Percentiles rank a stretch among this genome's conserved stretches.
Evolutionary conservation across 1,284 basidiomycete species (phyloP).

Genomic region (Ceratobasidium sp.): DNA sequence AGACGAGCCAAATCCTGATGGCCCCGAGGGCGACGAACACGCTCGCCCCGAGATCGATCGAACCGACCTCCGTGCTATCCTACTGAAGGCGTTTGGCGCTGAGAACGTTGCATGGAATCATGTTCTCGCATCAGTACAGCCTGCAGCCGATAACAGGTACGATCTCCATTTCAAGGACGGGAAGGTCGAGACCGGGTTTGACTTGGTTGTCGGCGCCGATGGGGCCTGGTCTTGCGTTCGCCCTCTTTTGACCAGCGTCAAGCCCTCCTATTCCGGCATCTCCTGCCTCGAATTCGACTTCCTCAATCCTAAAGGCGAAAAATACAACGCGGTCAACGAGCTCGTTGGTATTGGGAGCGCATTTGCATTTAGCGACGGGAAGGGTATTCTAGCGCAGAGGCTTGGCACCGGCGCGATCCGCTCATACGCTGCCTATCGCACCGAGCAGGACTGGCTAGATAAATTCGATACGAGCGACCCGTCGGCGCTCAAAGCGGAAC

Average conservation of each 20-base stretch:
- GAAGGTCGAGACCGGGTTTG: conserved; percentile 48
- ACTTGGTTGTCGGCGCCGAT: conserved; percentile 64
- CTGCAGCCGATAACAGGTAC: conserved; percentile 36
- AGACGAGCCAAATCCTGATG: neutral
- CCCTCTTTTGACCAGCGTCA: conserved; percentile 55
- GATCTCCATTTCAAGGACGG: conserved; percentile 50
- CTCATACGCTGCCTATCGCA: conserved; percentile 55
- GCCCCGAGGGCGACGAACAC: conserved; percentile 44
- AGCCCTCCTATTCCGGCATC: conserved; percentile 59
- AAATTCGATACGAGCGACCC: conserved; percentile 42
- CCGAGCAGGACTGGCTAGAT: conserved; percentile 51
- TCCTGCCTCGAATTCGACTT: conserved; percentile 55
- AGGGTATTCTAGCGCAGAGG: conserved; percentile 57
- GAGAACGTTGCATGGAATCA: conserved; percentile 54
- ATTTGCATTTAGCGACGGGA: conserved; percentile 53
- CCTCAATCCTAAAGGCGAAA: conserved; percentile 48
- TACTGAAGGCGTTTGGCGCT: conserved; percentile 52
- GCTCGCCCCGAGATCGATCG: conserved; percentile 56
- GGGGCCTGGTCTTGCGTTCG: conserved; percentile 63
- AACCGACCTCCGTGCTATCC: conserved; percentile 53
- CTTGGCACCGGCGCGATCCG: conserved; percentile 56
- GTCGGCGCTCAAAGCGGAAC: conserved; percentile 36
- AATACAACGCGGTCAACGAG: conserved; percentile 52
- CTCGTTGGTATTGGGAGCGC: conserved; percentile 56
- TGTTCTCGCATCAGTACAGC: conserved; percentile 47